phyloP scores from a whole-genome alignment of 352 stramenopile genomes.

The Globisporangium canariense region DNA sequence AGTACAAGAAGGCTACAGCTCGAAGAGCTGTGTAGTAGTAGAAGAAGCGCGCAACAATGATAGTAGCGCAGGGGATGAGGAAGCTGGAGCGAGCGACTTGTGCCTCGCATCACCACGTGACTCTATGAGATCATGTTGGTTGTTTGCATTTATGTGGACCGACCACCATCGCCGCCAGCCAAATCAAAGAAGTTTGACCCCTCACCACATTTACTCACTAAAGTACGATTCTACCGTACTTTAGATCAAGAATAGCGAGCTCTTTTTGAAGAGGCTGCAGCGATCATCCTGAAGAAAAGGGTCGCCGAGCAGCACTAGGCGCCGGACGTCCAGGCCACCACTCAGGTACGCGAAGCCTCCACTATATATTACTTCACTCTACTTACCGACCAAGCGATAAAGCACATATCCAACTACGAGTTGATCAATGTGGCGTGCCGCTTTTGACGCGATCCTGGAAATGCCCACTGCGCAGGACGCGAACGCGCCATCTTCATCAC shows the following conservation, averaged over 20 bases:
- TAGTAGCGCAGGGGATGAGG: too few relatives aligned
- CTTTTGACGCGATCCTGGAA: constrained; percentile 63
- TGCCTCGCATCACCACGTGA: too few relatives aligned
- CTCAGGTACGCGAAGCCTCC: constrained; percentile 39
- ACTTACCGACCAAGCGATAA: neutral
- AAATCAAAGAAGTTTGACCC: too few relatives aligned
- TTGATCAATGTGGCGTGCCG: neutral
- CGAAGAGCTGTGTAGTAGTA: too few relatives aligned
- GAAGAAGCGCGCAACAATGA: too few relatives aligned
- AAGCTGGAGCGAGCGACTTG: too few relatives aligned
- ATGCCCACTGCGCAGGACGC: constrained; percentile 35
- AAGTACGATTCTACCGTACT: too few relatives aligned
- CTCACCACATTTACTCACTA: too few relatives aligned
- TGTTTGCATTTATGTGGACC: too few relatives aligned
- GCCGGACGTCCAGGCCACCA: constrained; percentile 53
- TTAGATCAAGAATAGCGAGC: constrained; percentile 53
- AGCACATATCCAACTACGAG: neutral
- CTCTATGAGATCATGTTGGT: too few relatives aligned
- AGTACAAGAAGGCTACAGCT: too few relatives aligned
- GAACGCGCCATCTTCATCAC: constrained; percentile 6
- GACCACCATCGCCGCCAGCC: too few relatives aligned
- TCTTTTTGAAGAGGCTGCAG: constrained; percentile 78
- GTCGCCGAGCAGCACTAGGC: constrained; percentile 81
- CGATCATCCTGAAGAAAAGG: constrained; percentile 64
- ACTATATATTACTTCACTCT: neutral